A percentile compares a stretch with the other conserved stretches of the same genome.
These are phyloP conservation scores for Fusarium abutilonis DNA, from an alignment of 2,329 filamentous ascomycete species.

Conservation along the genomic window DNA sequence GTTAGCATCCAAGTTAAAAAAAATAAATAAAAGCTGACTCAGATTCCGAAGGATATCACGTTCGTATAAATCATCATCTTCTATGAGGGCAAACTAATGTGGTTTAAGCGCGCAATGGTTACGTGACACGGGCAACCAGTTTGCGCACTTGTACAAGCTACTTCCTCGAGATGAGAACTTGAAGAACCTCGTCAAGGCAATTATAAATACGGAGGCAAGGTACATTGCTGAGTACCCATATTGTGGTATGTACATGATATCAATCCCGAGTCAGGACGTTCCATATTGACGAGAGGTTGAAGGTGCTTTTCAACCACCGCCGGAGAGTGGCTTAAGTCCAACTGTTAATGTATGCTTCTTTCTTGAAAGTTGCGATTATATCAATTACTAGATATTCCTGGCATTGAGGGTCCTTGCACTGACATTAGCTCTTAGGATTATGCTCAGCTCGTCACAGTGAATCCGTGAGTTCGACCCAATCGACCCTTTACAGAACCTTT, in stretches of 20 bases:
- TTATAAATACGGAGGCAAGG: slow-evolving; percentile 26
- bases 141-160: slow-evolving; percentile 24
- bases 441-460: slow-evolving; percentile 10
- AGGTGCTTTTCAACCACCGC: slow-evolving; percentile 24
- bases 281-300: neutral
- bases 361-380: too few species aligned
- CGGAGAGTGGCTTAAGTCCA: slow-evolving; percentile 18
- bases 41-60: slow-evolving; percentile 7
- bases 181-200: slow-evolving; percentile 16
- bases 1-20: accelerated
- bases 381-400: too few species aligned
- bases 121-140: slow-evolving; percentile 22
- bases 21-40: neutral
- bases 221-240: slow-evolving; percentile 25
- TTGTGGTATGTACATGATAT: slow-evolving; percentile 4
- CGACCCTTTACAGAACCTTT: too few species aligned
- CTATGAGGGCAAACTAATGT: neutral
- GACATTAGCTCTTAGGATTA: slow-evolving; percentile 2
- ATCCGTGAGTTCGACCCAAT: neutral
- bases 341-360: slow-evolving; percentile 11
- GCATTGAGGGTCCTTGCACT: too few species aligned
- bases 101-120: slow-evolving; percentile 14
- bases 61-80: neutral
- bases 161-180: slow-evolving; percentile 17
- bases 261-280: too few species aligned